Evolutionary conservation across 768 basidiomycete species (phyloP).

Genomic region (Rhizopogon vesiculosus): DNA sequence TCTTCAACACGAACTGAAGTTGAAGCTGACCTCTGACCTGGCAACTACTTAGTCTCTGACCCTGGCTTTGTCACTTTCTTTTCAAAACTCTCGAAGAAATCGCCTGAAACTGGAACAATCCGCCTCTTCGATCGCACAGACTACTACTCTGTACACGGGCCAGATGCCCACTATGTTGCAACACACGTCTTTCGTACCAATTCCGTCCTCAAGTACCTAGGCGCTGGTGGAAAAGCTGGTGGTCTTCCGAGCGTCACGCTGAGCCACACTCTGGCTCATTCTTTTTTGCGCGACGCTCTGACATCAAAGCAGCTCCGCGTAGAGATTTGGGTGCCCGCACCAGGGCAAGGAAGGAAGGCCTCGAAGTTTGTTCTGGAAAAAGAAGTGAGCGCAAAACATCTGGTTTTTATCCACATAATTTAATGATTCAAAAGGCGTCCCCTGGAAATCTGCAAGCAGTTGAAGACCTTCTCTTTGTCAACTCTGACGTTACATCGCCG

Average conservation of each 20-base stretch:
- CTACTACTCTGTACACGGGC: conserved; percentile 86
- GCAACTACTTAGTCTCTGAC: conserved; percentile 57
- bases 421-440: conserved; percentile 50
- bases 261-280: conserved; percentile 70
- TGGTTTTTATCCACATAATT: conserved; percentile 1
- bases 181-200: conserved; percentile 81
- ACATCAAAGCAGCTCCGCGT: conserved; percentile 87
- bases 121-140: conserved; percentile 84
- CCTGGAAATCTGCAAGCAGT: conserved; percentile 69
- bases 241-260: conserved; percentile 77
- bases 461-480: conserved; percentile 82
- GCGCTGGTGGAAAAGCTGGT: conserved; percentile 50
- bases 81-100: conserved; percentile 53
- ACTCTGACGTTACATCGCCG: conserved; percentile 73
- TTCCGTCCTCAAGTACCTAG: conserved; percentile 90
- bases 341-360: conserved; percentile 69
- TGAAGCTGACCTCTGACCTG: conserved; percentile 6
- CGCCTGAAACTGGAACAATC: conserved; percentile 75
- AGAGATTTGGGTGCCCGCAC: conserved; percentile 83
- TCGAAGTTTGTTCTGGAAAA: conserved; percentile 76
- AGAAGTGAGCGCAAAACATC: conserved; percentile 44
- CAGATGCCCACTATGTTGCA: conserved; percentile 87
- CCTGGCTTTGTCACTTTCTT: conserved; percentile 78
- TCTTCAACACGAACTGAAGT: background rate
- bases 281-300: conserved; percentile 82